Base-by-base conservation (phyloP, 139 green algal species). In the Yamagishiella unicocca region DNA sequence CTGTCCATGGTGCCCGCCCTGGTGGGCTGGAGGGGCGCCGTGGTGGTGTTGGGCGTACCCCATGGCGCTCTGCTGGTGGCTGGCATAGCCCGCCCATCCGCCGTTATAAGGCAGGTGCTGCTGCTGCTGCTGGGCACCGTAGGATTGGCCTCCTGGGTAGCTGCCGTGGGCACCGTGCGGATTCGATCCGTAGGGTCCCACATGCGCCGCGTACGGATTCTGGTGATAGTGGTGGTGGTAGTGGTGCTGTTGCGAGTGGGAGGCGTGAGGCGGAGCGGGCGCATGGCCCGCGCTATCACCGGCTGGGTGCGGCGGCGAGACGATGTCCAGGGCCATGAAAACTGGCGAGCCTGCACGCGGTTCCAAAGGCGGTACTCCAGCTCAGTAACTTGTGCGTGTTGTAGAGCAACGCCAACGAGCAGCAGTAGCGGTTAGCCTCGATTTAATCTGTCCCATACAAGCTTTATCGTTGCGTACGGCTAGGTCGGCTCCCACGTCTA, bases 241-340 rank as follows among this genome's bases (percentile, higher is more conserved):
- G 58, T 31, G 40, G 25, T 85, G 78, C 7, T 43, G 78, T 6
- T 74, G 27, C 21, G 33, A 40, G 50, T 53, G 50, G 40, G 29
- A 4, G 27, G 35, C 46, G 27, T 61, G 58, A 4, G 55, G 9
- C 25, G 68, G 68, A 7, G 24, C 31, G 66, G 10, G 33, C 19
- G 1, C 12, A n/a, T 72, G 54, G 35, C 45, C 25, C 17, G 37
- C 19, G 33, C 35, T 4, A 2, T 73, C 54, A 6, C 38, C 37
- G 1, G 61, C 25, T 4, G n/a, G 42, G 40, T 64, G 42, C 29
- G 61, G 58, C 5, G 58, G 64, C 14, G 64, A 53, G 22, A 87
- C 67, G 10, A 87, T 45, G 37, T 87, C 82, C 1, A 87, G 27
- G 3, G 82, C 82, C 1, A 80, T 3, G 50, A 87, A 87, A 8